Evolutionary conservation across 371 early-diverging fungal species (phyloP).

Genomic region (Mucor mucedo): DNA sequence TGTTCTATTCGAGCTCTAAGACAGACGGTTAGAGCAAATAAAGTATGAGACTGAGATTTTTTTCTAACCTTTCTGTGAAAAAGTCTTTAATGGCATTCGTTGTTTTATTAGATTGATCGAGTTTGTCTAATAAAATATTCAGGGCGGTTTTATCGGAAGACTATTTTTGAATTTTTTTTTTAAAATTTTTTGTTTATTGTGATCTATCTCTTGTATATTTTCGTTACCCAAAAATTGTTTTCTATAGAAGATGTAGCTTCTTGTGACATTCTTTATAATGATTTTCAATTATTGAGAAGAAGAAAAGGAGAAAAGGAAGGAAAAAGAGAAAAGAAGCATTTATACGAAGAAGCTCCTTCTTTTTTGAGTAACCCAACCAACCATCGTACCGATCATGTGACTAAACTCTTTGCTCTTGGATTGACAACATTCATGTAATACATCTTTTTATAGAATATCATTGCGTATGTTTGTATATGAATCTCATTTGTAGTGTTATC

Average conservation of each 20-base stretch:
- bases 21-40: neutral
- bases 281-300: neutral
- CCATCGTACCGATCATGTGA: no score
- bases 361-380: no score
- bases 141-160: conserved; percentile 20
- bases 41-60: neutral
- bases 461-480: no score
- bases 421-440: no score
- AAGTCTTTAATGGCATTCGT: conserved; percentile 4
- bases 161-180: conserved; percentile 14
- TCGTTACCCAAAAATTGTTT: conserved; percentile 19
- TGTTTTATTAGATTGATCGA: conserved; percentile 10
- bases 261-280: conserved; percentile 6
- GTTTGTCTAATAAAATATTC: conserved; percentile 10
- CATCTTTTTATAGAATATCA: no score
- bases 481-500: no score
- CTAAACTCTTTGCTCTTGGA: no score
- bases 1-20: conserved; percentile 19
- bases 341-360: no score
- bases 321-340: neutral
- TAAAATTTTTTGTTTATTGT: neutral
- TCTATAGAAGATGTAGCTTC: conserved; percentile 4
- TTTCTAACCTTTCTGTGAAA: conserved; percentile 9
- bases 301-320: neutral
- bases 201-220: neutral